Evolutionary conservation across 1,139 yeast species (phyloP), one percentile per base, ranked within the genome.

Genomic region (Yamadazyma triangularis): DNA sequence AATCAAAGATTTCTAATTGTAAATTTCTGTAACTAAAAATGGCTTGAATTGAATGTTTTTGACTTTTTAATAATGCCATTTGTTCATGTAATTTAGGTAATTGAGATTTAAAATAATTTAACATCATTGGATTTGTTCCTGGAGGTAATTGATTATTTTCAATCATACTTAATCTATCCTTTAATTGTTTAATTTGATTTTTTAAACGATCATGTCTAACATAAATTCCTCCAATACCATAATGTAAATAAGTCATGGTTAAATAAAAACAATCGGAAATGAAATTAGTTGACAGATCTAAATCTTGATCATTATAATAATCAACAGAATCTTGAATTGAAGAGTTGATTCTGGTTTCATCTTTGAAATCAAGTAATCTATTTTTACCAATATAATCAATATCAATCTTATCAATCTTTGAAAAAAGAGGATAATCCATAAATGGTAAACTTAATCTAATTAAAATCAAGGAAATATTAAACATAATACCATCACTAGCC

Each of bases 221-320:
- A 32, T 70, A 60, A 0, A 84, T 60, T 29, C 96, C 97, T 21
- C 95, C 95, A 25, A 87, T 62, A 27, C 97, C 99, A 56, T 84
- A 93, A 44, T 91, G 89, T 34, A 87, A 60, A 52, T 82, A 88
- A 0, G 95, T 78, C 30, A 83, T 64, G 8, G 93, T 77, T 36
- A 91, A 57, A 50, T 72, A 91, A 56, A 88, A 93, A 47, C 95
- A 82, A 45, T 89, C 91, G 4, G 95, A 79, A 12, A 93, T 83
- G 52, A 91, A 91, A 47, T 91, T 91, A 4, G 86, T 64, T 11
- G 47, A 51, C 4, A 51, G 47, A 20, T 56, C 54, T 30, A 12
- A 23, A n/a, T 24, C 22, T 8, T 26, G 51, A 10, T 52, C 51
- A 4, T 51, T 36, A 44, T 70, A 76, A 47, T 70, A 79, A 31